Evolutionary conservation across 345 rosid genomes (phyloP).

Genomic region (Clarkia xantiana): DNA sequence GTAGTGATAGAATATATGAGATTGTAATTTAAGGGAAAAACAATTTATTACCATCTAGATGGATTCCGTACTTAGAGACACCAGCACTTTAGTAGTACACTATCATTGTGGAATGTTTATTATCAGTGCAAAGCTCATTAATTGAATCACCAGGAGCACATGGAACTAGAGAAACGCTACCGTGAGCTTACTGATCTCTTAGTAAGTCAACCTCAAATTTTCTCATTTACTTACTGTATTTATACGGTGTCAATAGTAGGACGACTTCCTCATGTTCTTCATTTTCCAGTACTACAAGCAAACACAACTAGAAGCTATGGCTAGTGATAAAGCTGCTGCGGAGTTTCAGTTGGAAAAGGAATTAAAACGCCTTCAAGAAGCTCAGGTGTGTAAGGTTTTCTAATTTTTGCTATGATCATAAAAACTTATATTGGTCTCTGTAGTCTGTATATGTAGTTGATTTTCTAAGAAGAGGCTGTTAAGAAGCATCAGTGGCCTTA

Average conservation of each 20-base stretch:
- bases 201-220: conserved; percentile 37
- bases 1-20: too few relatives aligned
- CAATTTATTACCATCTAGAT: too few relatives aligned
- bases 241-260: conserved; percentile 1
- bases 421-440: conserved; percentile 1
- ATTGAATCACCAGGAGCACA: conserved; percentile 54
- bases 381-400: conserved; percentile 37
- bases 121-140: neutral
- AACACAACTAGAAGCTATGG: conserved; percentile 94
- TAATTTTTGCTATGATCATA: conserved; percentile 6
- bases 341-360: conserved; percentile 98
- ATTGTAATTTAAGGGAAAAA: too few relatives aligned
- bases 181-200: conserved; percentile 93
- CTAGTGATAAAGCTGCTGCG: conserved; percentile 97
- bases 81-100: too few relatives aligned
- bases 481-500: too few relatives aligned
- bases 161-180: conserved; percentile 95
- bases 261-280: conserved; percentile 7
- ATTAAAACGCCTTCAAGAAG: conserved; percentile 71
- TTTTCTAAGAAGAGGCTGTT: neutral
- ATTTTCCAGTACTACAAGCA: conserved; percentile 79
- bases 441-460: neutral
- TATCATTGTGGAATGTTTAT: conserved; percentile 3
- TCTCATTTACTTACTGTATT: neutral
- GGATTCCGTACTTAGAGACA: too few relatives aligned